Base-by-base conservation (phyloP, 257 asterid species). In the Rehmannia glutinosa region DNA sequence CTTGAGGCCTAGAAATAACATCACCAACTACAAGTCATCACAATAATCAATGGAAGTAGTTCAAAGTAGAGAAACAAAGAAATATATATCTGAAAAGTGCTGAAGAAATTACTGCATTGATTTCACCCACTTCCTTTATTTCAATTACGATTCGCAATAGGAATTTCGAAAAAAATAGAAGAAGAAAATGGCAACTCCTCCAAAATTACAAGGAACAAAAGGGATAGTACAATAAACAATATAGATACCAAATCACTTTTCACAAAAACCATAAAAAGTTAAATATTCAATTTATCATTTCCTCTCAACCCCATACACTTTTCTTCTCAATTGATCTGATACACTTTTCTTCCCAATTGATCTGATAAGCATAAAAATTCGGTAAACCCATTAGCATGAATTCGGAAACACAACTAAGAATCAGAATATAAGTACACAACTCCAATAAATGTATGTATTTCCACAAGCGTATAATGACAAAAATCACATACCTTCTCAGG, bases 401-500 rank as follows among this genome's bases (percentile, higher is more conserved):
- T 55, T 16, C 53, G 25, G 33, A 64, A 17, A 67, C 41, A 36
- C 11, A 65, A 67, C 24, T 33, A 59, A 57, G 59, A 35, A 16
- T 43, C 74, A 56, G 45, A 49, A 33, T 13, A 62, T 11, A 15
- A 52, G 47, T 8, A 38, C 58, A 52, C 19, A 52, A 43, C 15
- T 8, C 28, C 8, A 61, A 15, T 2, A n/a, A n/a, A n/a, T n/a
- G n/a, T n/a, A n/a, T n/a, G n/a, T n/a, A n/a, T n/a, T n/a, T n/a
- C n/a, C 49, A 52, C 39, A 15, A 25, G 45, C 58, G 28, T 15
- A 28, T 2, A 43, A 47, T 56, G 7, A 25, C 45, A 21, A 17
- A 28, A 38, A 60, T 19, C 10, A 53, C 54, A 54, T 38, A 87
- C 95, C 86, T 75, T 87, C 62, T 83, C 79, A 19, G 72, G 50